Evolutionary conservation across 257 asterid genomes (phyloP), one percentile per base, ranked within the genome.

Genomic region (Solanum paucissectum): DNA sequence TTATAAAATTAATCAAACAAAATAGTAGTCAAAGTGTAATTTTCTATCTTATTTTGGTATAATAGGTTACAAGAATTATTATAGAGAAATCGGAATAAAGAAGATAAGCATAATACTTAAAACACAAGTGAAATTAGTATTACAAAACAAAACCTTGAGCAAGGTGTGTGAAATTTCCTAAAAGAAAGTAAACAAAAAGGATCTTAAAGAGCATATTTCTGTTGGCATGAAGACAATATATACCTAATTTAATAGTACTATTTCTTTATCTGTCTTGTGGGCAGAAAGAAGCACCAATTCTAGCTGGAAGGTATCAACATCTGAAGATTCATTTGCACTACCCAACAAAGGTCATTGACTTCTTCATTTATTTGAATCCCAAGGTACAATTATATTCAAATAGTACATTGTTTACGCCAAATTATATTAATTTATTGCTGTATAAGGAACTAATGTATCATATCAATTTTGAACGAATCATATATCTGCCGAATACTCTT

Each of bases 151-250:
- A n/a, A 64, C 34, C 33, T 64, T 4, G 18, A 64, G 72, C 33
- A 64, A 64, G 72, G 34, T 8, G 14, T 64, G 34, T 29, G 76
- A 69, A 32, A 69, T 69, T 32, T 69, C 76, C 44, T 18, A 16
- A 14, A 32, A 33, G 10, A 16, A 83, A 27, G 71, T 29, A 36
- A 52, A 83, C 46, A 21, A 36, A 83, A 85, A 74, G 83, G 60
- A 79, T 75, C 40, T 27, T 75, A 91, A 86, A 90, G 85, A 83
- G 87, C 34, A 44, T 38, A 49, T 74, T 44, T 34, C 6, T 33
- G 27, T 7, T 72, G 25, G 44, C 79, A 72, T 34, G 27, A 20
- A 73, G 29, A 73, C 81, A 72, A 1, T 34, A 33, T 33, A 16
- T 2, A 72, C 14, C 79, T 72, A 33, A 33, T 33, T 72, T 33